Base-by-base conservation (phyloP, 2,329 filamentous ascomycete species). In the Trichophyton equinum region DNA sequence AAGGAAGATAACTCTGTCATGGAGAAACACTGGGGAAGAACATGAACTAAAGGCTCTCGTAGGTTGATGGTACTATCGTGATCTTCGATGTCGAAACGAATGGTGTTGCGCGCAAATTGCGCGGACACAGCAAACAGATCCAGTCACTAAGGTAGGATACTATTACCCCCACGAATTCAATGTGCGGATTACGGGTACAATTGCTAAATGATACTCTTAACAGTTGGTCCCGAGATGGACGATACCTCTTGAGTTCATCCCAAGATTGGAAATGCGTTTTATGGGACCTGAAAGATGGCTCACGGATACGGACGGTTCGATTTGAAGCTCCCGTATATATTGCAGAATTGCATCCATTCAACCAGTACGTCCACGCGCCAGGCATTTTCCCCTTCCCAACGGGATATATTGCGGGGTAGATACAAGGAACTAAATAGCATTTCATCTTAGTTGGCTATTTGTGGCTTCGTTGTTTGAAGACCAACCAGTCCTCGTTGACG, bases 21-120 rank as follows among this genome's bases (percentile, higher is more conserved):
- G 63, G 60, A 30, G 27, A 30, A 5, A 9, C 33, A 4, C 4
- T 13, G 3, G 36, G 40, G n/a, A 61, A 60, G 44, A 62, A 44
- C n/a, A 18, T 59, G 6, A 27, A n/a, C 27, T 55, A 55, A 55
- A 18, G 18, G 3, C 11, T 18, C 33, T 36, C 53, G 11, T 36
- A 82, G 80, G 79, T 83, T 64, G 94, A 99, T 76, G 94, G 94
- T 66, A 94, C 90, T 4, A 88, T 99, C 46, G 89, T 95, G 60
- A 88, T 99, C 55, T 99, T 95, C 81, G 94, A 99, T 71, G 84
- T 97, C 57, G 95, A 99, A 75, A 99, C 95, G 8, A 95, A 95
- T 81, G 92, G 94, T 42, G 89, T 97, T 3, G 94, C 94, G 62
- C 87, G 91, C 70, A 99, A 97, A 76, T 79, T 99, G 65, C 85